Percentiles rank a stretch among this genome's conserved stretches.
phyloP scores from a whole-genome alignment of 2,329 filamentous ascomycete genomes.

The Sphaerulina populicola region DNA sequence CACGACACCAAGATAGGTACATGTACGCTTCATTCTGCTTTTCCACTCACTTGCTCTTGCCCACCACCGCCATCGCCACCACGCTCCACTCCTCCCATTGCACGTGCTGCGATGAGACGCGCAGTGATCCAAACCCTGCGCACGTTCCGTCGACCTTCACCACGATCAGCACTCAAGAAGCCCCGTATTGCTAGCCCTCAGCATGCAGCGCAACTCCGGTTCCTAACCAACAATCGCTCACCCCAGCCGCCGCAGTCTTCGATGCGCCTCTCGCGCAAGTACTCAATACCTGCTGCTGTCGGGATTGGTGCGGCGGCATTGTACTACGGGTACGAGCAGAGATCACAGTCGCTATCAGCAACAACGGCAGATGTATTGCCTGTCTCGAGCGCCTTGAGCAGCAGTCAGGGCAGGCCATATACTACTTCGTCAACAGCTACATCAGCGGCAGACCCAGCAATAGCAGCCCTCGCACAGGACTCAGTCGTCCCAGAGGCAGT shows the following conservation, averaged over 20 bases:
- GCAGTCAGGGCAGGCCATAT: slow-evolving; percentile 31
- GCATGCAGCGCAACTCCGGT: slow-evolving; percentile 42
- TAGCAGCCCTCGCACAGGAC: slow-evolving; percentile 26
- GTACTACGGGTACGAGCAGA: slow-evolving; percentile 58
- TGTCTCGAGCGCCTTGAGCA: slow-evolving; percentile 14
- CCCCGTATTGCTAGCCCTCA: slow-evolving; percentile 35
- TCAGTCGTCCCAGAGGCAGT: slow-evolving; percentile 47
- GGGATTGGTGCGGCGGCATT: slow-evolving; percentile 61
- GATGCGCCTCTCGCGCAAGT: slow-evolving; percentile 56
- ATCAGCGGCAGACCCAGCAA: slow-evolving; percentile 8
- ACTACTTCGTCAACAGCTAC: slow-evolving; percentile 20
- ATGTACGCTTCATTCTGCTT: neutral
- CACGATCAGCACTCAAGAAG: slow-evolving; percentile 50
- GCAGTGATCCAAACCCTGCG: slow-evolving; percentile 60
- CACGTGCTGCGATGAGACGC: slow-evolving; percentile 57
- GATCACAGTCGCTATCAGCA: slow-evolving; percentile 8
- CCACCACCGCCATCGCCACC: neutral
- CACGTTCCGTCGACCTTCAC: slow-evolving; percentile 57
- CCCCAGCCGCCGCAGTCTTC: slow-evolving; percentile 52
- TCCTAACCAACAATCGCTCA: slow-evolving; percentile 34
- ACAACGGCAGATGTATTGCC: slow-evolving; percentile 16
- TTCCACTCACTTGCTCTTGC: neutral
- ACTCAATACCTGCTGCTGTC: slow-evolving; percentile 59
- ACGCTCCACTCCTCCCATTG: neutral
- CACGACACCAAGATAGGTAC: neutral